Evolutionary conservation across 2,329 filamentous ascomycete species (phyloP).

Genomic region (Paracorniculantispora psalliotae): DNA sequence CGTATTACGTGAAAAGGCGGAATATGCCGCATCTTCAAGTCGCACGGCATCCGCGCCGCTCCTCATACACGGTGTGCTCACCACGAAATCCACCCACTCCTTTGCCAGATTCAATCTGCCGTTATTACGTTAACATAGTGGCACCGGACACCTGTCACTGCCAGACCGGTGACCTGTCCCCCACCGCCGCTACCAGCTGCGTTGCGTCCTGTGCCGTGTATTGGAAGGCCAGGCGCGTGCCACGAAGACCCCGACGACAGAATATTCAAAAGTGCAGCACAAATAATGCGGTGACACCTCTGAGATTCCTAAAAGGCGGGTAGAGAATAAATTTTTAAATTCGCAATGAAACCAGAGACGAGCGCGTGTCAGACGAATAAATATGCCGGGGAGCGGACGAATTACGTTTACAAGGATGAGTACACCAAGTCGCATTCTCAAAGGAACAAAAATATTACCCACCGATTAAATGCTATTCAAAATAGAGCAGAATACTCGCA

Average conservation of each 20-base stretch:
- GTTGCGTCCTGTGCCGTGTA: background rate
- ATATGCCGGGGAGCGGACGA: background rate
- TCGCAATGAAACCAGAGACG: too few relatives aligned
- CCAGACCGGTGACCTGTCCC: background rate
- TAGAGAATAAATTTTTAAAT: background rate
- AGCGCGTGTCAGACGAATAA: too few relatives aligned
- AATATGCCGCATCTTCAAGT: background rate
- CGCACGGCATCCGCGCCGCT: slow-evolving; percentile 1
- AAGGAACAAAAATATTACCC: background rate
- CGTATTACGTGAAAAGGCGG: background rate
- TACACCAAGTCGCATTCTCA: background rate
- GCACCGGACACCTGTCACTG: background rate
- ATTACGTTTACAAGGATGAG: background rate
- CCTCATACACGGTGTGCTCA: background rate
- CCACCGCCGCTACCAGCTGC: background rate
- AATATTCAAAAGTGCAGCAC: background rate
- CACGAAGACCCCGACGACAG: background rate
- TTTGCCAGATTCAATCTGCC: background rate
- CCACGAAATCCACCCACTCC: background rate
- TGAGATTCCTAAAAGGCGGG: background rate
- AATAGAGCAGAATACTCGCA: background rate
- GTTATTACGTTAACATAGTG: background rate
- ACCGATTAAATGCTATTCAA: background rate
- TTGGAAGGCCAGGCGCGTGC: background rate
- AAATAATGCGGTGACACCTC: background rate